phyloP scores from a whole-genome alignment of 208 protist genomes.

The Crithidia acanthocephali region DNA sequence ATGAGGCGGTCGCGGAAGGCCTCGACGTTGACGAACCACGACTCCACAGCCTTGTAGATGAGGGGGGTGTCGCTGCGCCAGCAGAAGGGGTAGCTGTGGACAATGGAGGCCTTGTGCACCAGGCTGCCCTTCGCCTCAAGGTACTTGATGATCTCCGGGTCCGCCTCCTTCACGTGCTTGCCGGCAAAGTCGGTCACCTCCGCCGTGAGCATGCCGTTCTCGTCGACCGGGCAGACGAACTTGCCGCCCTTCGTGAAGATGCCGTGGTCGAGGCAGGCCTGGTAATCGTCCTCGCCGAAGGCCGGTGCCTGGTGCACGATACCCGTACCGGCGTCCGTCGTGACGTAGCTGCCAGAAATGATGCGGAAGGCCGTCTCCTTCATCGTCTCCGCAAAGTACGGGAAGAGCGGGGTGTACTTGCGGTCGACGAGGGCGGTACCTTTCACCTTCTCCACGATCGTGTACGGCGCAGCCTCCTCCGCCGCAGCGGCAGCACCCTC shows the following conservation, averaged over 20 bases:
- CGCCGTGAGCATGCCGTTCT: slow-evolving; percentile 96
- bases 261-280: slow-evolving; percentile 94
- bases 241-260: slow-evolving; percentile 90
- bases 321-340: slow-evolving; percentile 98
- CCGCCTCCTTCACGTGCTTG: slow-evolving; percentile 97
- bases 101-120: slow-evolving; percentile 87
- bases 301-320: slow-evolving; percentile 99
- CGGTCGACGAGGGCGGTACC: slow-evolving; percentile 91
- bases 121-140: slow-evolving; percentile 95
- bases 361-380: slow-evolving; percentile 92
- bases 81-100: slow-evolving; percentile 99
- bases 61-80: slow-evolving; percentile 99
- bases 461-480: slow-evolving; percentile 53
- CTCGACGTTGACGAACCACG: slow-evolving; percentile 99
- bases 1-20: slow-evolving; percentile 96
- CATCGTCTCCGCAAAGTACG: slow-evolving; percentile 93
- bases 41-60: slow-evolving; percentile 98
- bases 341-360: slow-evolving; percentile 97
- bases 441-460: slow-evolving; percentile 83
- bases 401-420: slow-evolving; percentile 97
- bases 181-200: slow-evolving; percentile 97
- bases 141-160: slow-evolving; percentile 95
- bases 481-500: slow-evolving; percentile 12
- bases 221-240: slow-evolving; percentile 98
- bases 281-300: slow-evolving; percentile 99